phyloP scores from a whole-genome alignment of 148 eudicot species.

The Silene uniflora region DNA sequence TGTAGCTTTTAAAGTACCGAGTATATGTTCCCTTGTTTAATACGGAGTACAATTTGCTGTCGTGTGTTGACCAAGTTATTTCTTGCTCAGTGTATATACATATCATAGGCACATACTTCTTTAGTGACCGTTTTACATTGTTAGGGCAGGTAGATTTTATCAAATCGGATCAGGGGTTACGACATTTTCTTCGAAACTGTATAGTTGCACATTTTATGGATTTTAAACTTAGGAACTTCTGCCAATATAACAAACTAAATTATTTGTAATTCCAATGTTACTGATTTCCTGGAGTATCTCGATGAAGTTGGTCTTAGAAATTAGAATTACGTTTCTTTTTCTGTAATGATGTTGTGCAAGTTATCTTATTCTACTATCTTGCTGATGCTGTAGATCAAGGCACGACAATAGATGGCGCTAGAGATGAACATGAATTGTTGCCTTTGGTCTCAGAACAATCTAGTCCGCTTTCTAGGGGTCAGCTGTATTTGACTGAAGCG shows the following conservation, averaged over 20 bases:
- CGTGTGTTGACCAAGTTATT: background rate
- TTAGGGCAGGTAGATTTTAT: constrained; percentile 1
- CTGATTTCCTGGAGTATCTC: constrained; percentile 9
- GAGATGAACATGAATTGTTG: constrained; percentile 45
- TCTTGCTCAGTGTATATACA: background rate
- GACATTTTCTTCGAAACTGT: background rate
- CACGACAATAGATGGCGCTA: constrained; percentile 21
- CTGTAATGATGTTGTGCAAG: background rate
- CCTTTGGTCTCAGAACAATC: constrained; percentile 40
- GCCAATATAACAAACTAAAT: background rate
- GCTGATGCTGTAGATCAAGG: constrained; percentile 28
- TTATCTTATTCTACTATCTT: constrained; percentile 19
- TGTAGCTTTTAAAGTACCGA: background rate
- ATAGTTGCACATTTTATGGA: background rate
- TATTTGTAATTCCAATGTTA: background rate
- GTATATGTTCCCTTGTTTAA: background rate
- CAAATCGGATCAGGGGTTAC: background rate
- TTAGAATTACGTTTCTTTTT: background rate
- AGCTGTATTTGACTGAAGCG: constrained; percentile 29
- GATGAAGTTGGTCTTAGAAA: constrained; percentile 8
- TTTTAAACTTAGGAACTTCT: background rate
- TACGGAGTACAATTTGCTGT: background rate
- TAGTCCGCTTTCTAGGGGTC: constrained; percentile 26
- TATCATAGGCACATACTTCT: background rate
- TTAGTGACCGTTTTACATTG: background rate